A percentile compares a stretch with the other conserved stretches of the same genome.
Conservation (phyloP, 1,284 basidiomycete species). For the Phellopilus nigrolimitatus region DNA sequence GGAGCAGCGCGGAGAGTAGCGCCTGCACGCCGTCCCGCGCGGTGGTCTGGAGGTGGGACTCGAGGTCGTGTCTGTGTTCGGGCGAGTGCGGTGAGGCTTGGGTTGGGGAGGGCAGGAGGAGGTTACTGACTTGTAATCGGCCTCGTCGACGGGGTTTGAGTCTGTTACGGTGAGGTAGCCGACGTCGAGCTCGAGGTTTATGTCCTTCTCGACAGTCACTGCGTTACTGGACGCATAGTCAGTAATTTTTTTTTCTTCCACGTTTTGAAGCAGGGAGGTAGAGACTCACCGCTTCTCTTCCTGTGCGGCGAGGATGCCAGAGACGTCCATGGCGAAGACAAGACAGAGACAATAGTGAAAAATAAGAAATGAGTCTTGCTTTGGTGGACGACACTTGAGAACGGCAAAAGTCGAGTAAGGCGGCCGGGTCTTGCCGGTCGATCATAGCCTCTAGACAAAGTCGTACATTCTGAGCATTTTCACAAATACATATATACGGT, state of each 20-base stretch:
- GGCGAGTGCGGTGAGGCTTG: neutral
- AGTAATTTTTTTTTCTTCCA: conserved; percentile 23
- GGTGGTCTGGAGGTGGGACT: conserved; percentile 75
- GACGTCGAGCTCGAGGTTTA: conserved; percentile 77
- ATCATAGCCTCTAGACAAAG: no score
- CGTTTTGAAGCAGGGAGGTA: neutral
- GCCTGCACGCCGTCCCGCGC: conserved; percentile 86
- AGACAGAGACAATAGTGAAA: conserved; percentile 1
- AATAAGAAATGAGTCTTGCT: neutral
- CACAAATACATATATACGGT: no score
- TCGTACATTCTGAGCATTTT: no score
- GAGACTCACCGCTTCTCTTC: conserved; percentile 54
- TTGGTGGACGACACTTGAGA: neutral
- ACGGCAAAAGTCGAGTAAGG: no score
- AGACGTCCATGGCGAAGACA: conserved; percentile 63
- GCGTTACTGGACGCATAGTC: conserved; percentile 46
- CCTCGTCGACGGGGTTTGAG: conserved; percentile 77
- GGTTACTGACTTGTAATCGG: conserved; percentile 63
- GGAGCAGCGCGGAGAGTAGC: conserved; percentile 71
- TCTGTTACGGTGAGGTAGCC: conserved; percentile 87
- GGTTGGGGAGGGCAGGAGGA: neutral
- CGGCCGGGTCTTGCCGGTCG: no score
- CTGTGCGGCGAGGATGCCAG: conserved; percentile 66
- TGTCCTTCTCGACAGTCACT: conserved; percentile 71
- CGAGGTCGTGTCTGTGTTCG: conserved; percentile 59